Conservation (phyloP, 768 basidiomycete genomes). For the Lyophyllum decastes region DNA sequence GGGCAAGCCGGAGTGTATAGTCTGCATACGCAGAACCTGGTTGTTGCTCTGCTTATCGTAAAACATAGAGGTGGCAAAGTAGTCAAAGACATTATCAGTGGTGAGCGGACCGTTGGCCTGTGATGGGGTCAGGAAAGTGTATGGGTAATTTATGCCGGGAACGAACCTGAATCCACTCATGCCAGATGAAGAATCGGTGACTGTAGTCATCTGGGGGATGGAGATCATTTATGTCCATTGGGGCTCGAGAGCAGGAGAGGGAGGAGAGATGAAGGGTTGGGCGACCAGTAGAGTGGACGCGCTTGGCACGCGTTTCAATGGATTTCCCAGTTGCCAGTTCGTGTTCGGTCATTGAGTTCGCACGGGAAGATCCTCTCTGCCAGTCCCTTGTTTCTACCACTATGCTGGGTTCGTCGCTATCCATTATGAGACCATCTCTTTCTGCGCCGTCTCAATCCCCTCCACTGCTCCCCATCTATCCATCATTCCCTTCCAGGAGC, state of each 20-base stretch:
- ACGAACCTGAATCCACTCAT: conserved; percentile 82
- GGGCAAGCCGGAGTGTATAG: conserved; percentile 78
- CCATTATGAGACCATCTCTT: conserved; percentile 27
- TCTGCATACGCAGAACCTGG: conserved; percentile 92
- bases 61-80: conserved; percentile 90
- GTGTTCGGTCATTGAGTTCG: conserved; percentile 18
- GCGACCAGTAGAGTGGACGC: neutral
- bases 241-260: conserved; percentile 8
- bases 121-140: neutral
- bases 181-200: conserved; percentile 87
- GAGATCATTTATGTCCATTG: conserved; percentile 58
- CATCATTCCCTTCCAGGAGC: neutral
- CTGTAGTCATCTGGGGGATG: conserved; percentile 83
- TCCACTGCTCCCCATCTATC: neutral
- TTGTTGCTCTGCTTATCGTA: conserved; percentile 95
- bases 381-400: conserved; percentile 24
- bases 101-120: conserved; percentile 81
- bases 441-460: conserved; percentile 12
- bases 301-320: neutral
- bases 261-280: neutral
- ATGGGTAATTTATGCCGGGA: neutral
- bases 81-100: conserved; percentile 81
- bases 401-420: conserved; percentile 31
- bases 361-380: conserved; percentile 32
- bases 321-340: neutral